phyloP scores from a whole-genome alignment of 2,329 filamentous ascomycete genomes.

The Cladobotryum protrusum region DNA sequence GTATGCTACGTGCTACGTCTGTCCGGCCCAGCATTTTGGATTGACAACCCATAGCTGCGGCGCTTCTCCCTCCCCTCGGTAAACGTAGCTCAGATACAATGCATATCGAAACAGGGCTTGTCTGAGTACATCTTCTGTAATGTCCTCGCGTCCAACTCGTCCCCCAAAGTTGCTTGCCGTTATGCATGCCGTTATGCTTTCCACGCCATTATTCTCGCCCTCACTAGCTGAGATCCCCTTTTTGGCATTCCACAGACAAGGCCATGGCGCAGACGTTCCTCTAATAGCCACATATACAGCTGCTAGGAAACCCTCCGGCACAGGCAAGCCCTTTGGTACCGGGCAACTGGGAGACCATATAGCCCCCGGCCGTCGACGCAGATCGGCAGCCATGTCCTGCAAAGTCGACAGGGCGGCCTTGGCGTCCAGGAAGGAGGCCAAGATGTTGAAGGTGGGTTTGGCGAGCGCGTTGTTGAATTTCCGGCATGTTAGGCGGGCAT shows the following conservation, averaged over 20 bases:
- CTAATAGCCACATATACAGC: conserved; percentile 24
- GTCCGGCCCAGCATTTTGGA: conserved; percentile 12
- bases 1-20: not conserved
- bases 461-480: conserved; percentile 27
- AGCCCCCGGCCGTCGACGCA: conserved; percentile 17
- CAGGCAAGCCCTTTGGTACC: conserved; percentile 23
- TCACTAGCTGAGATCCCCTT: not conserved
- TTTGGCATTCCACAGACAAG: conserved; percentile 9
- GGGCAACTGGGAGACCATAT: conserved; percentile 32
- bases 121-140: conserved; percentile 20
- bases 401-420: conserved; percentile 19
- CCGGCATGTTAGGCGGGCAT: conserved; percentile 26
- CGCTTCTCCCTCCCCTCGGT: conserved; percentile 18
- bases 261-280: conserved; percentile 14
- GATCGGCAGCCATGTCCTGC: conserved; percentile 16
- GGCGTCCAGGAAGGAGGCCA: conserved; percentile 26
- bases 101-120: conserved; percentile 29
- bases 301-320: conserved; percentile 27
- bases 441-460: conserved; percentile 20
- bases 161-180: conserved; percentile 4
- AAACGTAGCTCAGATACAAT: conserved; percentile 29
- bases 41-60: conserved; percentile 28
- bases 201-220: conserved; percentile 11
- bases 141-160: conserved; percentile 17
- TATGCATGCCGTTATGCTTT: not conserved